Percentiles rank a stretch among this genome's conserved stretches.
Evolutionary conservation across 306 rosid genomes (phyloP).

Genomic region (Potentilla sterilis): DNA sequence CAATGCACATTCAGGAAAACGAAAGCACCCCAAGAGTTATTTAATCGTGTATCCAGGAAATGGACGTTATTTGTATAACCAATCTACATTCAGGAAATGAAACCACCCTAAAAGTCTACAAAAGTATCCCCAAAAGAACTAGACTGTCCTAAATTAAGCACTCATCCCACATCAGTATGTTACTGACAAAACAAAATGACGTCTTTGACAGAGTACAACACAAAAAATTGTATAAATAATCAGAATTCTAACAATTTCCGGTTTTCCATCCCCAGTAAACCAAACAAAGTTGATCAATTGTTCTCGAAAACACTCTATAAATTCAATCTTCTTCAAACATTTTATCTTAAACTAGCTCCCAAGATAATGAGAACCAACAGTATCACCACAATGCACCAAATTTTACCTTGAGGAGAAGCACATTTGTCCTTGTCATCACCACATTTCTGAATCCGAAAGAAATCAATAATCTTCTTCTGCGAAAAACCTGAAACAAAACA

Average conservation of each 20-base stretch:
- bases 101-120: not conserved
- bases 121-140: not conserved
- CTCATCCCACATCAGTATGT: too few relatives aligned
- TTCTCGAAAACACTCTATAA: too few relatives aligned
- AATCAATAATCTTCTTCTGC: slow-evolving; percentile 67
- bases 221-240: too few relatives aligned
- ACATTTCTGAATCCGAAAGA: slow-evolving; percentile 61
- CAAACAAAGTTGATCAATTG: not conserved
- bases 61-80: not conserved
- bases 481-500: slow-evolving; percentile 51
- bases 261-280: not conserved
- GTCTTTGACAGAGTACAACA: too few relatives aligned
- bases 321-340: too few relatives aligned
- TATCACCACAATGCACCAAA: not conserved
- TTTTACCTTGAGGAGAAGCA: slow-evolving; percentile 51
- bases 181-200: too few relatives aligned
- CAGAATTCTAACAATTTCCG: too few relatives aligned
- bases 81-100: not conserved
- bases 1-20: not conserved
- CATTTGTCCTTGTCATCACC: slow-evolving; percentile 16
- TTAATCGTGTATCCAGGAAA: not conserved
- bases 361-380: not conserved
- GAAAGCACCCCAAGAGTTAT: not conserved
- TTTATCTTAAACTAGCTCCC: not conserved
- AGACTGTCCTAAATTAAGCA: too few relatives aligned